Percentiles rank a stretch among this genome's conserved stretches.
Conservation (phyloP, 2,329 filamentous ascomycete species). For the Furcasterigmium furcatum region DNA sequence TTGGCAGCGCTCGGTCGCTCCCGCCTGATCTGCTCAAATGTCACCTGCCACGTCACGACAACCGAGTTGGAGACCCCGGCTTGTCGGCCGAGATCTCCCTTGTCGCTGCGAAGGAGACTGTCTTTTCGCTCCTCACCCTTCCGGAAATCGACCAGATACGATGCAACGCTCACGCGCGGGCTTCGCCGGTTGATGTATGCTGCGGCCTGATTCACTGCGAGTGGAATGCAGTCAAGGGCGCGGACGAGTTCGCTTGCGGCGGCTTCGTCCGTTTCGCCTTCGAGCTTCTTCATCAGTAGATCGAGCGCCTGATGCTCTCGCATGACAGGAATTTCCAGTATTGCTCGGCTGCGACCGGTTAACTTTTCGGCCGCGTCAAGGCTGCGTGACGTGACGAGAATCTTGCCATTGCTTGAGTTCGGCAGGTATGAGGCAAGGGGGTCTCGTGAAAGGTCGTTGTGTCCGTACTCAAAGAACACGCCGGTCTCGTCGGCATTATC, state of each 20-base stretch:
- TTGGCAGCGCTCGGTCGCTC: slow-evolving; percentile 29
- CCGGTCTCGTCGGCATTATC: slow-evolving; percentile 10
- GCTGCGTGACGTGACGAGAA: slow-evolving; percentile 13
- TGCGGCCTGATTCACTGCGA: slow-evolving; percentile 24
- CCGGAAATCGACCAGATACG: slow-evolving; percentile 25
- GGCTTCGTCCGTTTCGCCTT: background rate
- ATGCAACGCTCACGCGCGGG: slow-evolving; percentile 15
- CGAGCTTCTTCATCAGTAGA: background rate
- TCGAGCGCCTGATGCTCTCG: background rate
- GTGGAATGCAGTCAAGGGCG: slow-evolving; percentile 22
- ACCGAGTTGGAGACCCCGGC: slow-evolving; percentile 17
- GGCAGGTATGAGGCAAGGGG: slow-evolving; percentile 12
- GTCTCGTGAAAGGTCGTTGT: background rate
- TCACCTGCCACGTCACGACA: slow-evolving; percentile 21
- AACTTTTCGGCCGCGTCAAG: slow-evolving; percentile 10
- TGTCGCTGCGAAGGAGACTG: slow-evolving; percentile 14
- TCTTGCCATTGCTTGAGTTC: slow-evolving; percentile 9
- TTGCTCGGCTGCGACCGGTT: slow-evolving; percentile 2
- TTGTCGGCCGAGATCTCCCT: slow-evolving; percentile 4
- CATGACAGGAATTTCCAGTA: background rate
- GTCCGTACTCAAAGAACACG: slow-evolving; percentile 3
- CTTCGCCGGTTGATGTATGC: slow-evolving; percentile 19
- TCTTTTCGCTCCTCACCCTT: slow-evolving; percentile 20
- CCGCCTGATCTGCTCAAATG: slow-evolving; percentile 27
- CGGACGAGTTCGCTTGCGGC: background rate